A percentile compares a stretch with the other conserved stretches of the same genome.
Conservation (phyloP, 352 stramenopile species). For the Phytophthora quininea region DNA sequence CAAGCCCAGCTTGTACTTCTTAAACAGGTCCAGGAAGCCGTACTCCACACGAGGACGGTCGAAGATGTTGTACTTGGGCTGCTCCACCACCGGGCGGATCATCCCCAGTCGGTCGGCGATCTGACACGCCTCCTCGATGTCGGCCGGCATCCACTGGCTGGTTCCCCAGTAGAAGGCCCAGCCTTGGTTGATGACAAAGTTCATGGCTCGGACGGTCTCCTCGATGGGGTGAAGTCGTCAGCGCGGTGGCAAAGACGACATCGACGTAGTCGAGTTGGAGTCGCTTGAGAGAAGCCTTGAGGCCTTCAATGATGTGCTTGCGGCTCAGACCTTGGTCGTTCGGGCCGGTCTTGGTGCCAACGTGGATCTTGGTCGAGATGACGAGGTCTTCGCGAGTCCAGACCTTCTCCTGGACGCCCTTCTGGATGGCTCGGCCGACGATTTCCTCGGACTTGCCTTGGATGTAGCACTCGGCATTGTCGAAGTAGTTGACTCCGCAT, state of each 20-base stretch:
- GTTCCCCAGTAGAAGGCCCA: conserved; percentile 38
- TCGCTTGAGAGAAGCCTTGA: conserved; percentile 41
- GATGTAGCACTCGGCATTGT: conserved; percentile 51
- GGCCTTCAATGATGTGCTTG: conserved; percentile 40
- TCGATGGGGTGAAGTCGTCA: conserved; percentile 40
- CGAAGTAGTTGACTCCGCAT: conserved; percentile 51
- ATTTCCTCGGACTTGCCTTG: conserved; percentile 38
- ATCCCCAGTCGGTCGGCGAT: conserved; percentile 33
- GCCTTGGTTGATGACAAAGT: conserved; percentile 24
- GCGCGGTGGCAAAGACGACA: conserved; percentile 56
- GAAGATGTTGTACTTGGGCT: conserved; percentile 76
- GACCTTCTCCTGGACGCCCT: conserved; percentile 32
- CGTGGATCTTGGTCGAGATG: conserved; percentile 55
- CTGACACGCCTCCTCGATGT: conserved; percentile 57
- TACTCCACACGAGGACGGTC: conserved; percentile 61
- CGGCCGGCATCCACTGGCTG: conserved; percentile 57
- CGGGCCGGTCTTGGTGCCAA: conserved; percentile 25
- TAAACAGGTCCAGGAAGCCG: conserved; percentile 57
- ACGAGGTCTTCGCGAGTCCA: conserved; percentile 52
- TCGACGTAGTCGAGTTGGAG: conserved; percentile 46
- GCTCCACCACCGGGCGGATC: conserved; percentile 49
- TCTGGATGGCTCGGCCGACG: conserved; percentile 42
- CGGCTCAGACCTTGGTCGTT: conserved; percentile 33
- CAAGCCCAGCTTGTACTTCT: conserved; percentile 58
- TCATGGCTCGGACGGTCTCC: conserved; percentile 34